phyloP scores from a whole-genome alignment of 495 filamentous ascomycete species.

The Penicillium maclennaniae region DNA sequence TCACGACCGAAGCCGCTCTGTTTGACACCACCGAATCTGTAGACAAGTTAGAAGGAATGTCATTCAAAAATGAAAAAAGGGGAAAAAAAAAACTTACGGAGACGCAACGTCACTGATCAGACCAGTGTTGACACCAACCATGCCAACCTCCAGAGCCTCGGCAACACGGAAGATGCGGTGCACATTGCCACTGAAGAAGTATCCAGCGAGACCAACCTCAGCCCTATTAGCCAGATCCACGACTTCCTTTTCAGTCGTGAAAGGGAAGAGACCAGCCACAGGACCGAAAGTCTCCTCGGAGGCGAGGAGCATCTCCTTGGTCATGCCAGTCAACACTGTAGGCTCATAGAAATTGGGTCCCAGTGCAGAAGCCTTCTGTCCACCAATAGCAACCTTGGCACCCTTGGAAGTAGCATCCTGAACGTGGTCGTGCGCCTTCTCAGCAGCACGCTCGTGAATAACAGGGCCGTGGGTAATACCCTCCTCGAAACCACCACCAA shows the following conservation, averaged over 20 bases:
- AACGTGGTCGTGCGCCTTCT: slow-evolving; percentile 75
- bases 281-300: slow-evolving; percentile 87
- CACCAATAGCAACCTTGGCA: slow-evolving; percentile 66
- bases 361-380: slow-evolving; percentile 58
- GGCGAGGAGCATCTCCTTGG: slow-evolving; percentile 69
- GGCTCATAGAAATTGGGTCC: slow-evolving; percentile 79
- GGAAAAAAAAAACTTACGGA: slow-evolving; percentile 43
- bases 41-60: slow-evolving; percentile 20
- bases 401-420: slow-evolving; percentile 73
- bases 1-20: slow-evolving; percentile 89
- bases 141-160: slow-evolving; percentile 82
- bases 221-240: slow-evolving; percentile 71
- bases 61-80: background rate
- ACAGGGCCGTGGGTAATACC: slow-evolving; percentile 77
- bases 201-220: slow-evolving; percentile 78
- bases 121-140: slow-evolving; percentile 86
- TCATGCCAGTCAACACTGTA: slow-evolving; percentile 81
- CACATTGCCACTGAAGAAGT: slow-evolving; percentile 79
- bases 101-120: slow-evolving; percentile 76
- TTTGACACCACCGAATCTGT: slow-evolving; percentile 86
- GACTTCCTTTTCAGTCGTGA: slow-evolving; percentile 80
- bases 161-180: slow-evolving; percentile 70
- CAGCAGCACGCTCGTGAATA: slow-evolving; percentile 70
- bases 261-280: slow-evolving; percentile 77
- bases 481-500: slow-evolving; percentile 70